Evolutionary conservation across 2,329 filamentous ascomycete genomes (phyloP).

Genomic region (Fusarium piperis): DNA sequence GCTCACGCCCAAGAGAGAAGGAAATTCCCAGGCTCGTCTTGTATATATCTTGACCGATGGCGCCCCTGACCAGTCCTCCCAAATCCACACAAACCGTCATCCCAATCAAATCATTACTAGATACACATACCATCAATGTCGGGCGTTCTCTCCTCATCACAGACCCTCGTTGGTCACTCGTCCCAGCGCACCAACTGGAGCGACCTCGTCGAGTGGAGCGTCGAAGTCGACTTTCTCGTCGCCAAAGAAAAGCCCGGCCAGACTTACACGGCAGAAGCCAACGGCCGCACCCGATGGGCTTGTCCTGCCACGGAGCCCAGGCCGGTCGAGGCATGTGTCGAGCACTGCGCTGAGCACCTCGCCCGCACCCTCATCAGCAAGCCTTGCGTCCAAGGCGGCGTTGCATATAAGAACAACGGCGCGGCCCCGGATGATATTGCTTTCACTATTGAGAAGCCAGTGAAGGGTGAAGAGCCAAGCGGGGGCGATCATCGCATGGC

Average conservation of each 20-base stretch:
- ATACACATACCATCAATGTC: background rate
- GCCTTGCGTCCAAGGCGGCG: background rate
- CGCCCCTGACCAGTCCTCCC: background rate
- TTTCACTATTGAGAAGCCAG: background rate
- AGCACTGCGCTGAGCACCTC: conserved; percentile 16
- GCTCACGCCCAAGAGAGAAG: background rate
- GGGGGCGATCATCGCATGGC: background rate
- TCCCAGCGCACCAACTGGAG: background rate
- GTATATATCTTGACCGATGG: background rate
- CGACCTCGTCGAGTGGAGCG: conserved; percentile 22
- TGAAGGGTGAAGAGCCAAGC: background rate
- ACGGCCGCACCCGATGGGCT: conserved; percentile 17
- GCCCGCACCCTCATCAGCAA: background rate
- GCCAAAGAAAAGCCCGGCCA: conserved; percentile 21
- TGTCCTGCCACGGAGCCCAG: conserved; percentile 26
- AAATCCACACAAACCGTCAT: background rate
- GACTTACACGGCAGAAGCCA: background rate
- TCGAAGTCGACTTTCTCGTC: conserved; percentile 40
- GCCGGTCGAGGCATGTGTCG: conserved; percentile 13
- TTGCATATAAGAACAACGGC: conserved; percentile 6
- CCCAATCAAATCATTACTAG: background rate
- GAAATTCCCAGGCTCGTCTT: background rate
- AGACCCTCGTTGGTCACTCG: background rate
- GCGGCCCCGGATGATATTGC: background rate
- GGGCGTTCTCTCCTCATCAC: background rate